Percentiles rank a stretch among this genome's conserved stretches.
phyloP scores from a whole-genome alignment of 768 basidiomycete genomes.

The Serendipita vermifera region DNA sequence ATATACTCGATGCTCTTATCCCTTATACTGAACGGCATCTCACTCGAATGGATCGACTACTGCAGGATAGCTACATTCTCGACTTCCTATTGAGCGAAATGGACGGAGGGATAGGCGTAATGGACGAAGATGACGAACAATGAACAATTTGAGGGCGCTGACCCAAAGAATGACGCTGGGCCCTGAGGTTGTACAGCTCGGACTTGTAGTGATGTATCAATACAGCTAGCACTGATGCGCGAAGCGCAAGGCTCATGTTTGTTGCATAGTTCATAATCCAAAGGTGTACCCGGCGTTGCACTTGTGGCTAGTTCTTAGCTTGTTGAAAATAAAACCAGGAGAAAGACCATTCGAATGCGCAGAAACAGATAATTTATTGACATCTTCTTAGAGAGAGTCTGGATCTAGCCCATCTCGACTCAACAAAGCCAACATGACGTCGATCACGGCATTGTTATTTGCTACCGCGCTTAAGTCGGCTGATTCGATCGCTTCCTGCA shows the following conservation, averaged over 20 bases:
- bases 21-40: constrained; percentile 95
- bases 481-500: constrained; percentile 51
- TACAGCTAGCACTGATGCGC: too few species aligned
- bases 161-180: too few species aligned
- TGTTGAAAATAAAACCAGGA: too few species aligned
- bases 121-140: constrained; percentile 9
- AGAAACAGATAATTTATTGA: too few species aligned
- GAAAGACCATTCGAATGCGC: too few species aligned
- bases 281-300: too few species aligned
- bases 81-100: constrained; percentile 82
- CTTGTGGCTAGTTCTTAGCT: too few species aligned
- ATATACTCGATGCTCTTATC: constrained; percentile 72
- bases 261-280: too few species aligned
- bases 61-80: constrained; percentile 92
- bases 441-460: constrained; percentile 39
- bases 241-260: too few species aligned
- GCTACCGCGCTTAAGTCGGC: constrained; percentile 37
- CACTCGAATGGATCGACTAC: constrained; percentile 64
- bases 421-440: constrained; percentile 29
- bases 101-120: constrained; percentile 38
- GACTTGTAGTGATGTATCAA: too few species aligned
- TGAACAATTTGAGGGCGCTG: too few species aligned
- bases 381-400: not conserved
- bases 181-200: too few species aligned
- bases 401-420: constrained; percentile 23